Conservation (phyloP, 2,329 filamentous ascomycete species). For the Lecanicillium sp. region DNA sequence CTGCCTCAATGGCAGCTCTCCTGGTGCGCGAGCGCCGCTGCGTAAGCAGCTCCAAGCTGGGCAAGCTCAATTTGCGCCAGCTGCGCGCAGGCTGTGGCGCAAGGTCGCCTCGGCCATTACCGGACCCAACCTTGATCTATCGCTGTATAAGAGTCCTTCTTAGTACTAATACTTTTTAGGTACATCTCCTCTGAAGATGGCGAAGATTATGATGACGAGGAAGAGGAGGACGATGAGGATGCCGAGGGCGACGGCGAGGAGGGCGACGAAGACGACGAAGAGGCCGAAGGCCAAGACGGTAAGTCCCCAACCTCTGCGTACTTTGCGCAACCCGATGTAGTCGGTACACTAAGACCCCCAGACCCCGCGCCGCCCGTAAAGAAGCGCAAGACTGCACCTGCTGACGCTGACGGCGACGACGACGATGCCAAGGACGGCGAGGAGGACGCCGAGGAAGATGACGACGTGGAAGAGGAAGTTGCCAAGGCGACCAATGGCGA, state of each 20-base stretch:
- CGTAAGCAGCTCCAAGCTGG: neutral
- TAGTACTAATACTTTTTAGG: slow-evolving; percentile 21
- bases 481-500: slow-evolving; percentile 7
- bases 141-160: no score
- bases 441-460: slow-evolving; percentile 20
- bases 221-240: slow-evolving; percentile 33
- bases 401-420: slow-evolving; percentile 29
- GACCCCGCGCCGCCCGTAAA: slow-evolving; percentile 42
- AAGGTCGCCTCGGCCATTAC: neutral
- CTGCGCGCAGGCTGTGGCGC: neutral
- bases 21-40: neutral
- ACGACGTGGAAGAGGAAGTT: slow-evolving; percentile 21
- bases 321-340: slow-evolving; percentile 8
- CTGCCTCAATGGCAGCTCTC: slow-evolving; percentile 3
- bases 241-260: slow-evolving; percentile 32
- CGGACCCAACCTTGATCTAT: neutral
- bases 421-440: slow-evolving; percentile 24
- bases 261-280: slow-evolving; percentile 27
- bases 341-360: slow-evolving; percentile 17
- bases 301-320: slow-evolving; percentile 19
- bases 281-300: slow-evolving; percentile 27
- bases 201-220: slow-evolving; percentile 35
- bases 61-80: slow-evolving; percentile 13
- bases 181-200: slow-evolving; percentile 35
- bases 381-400: slow-evolving; percentile 42